Evolutionary conservation across 2,329 filamentous ascomycete genomes (phyloP).

Genomic region (Boeremia lycopersici): DNA sequence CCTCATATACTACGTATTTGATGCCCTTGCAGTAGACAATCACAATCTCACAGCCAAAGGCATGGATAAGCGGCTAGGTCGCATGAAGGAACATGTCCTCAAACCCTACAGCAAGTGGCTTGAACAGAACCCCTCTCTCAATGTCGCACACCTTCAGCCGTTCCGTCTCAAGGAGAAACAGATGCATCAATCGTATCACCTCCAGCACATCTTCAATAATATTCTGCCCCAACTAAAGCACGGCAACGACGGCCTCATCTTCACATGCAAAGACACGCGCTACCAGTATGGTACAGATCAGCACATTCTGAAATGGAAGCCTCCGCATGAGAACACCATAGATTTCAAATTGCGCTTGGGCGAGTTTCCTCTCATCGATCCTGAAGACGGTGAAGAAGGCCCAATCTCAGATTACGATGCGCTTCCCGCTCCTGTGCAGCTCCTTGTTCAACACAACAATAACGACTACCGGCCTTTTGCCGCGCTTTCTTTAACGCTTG

Average conservation of each 20-base stretch:
- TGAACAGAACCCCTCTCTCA: conserved; percentile 59
- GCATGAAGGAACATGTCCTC: conserved; percentile 80
- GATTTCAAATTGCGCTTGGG: conserved; percentile 82
- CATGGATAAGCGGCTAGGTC: conserved; percentile 86
- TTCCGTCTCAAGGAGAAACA: conserved; percentile 88
- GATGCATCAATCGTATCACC: conserved; percentile 86
- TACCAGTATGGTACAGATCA: conserved; percentile 91
- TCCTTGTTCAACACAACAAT: conserved; percentile 72
- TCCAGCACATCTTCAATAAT: conserved; percentile 78
- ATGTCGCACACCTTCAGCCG: conserved; percentile 56
- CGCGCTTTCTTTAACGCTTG: conserved; percentile 68
- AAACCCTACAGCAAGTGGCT: conserved; percentile 70
- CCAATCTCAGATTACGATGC: conserved; percentile 77
- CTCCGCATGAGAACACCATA: conserved; percentile 90
- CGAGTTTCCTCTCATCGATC: conserved; percentile 73
- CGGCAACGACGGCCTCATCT: conserved; percentile 95
- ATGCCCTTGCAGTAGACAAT: conserved; percentile 83
- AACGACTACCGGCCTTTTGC: conserved; percentile 69
- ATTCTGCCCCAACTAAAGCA: conserved; percentile 84
- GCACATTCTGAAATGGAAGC: conserved; percentile 98
- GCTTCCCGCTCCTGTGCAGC: conserved; percentile 69
- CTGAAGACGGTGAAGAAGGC: conserved; percentile 71
- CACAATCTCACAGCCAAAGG: conserved; percentile 77
- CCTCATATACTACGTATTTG: conserved; percentile 88
- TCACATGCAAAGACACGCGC: conserved; percentile 86